These are phyloP conservation scores for Thraustochytrium striatum DNA, from an alignment of 352 stramenopile species.

Conservation along the genomic window DNA sequence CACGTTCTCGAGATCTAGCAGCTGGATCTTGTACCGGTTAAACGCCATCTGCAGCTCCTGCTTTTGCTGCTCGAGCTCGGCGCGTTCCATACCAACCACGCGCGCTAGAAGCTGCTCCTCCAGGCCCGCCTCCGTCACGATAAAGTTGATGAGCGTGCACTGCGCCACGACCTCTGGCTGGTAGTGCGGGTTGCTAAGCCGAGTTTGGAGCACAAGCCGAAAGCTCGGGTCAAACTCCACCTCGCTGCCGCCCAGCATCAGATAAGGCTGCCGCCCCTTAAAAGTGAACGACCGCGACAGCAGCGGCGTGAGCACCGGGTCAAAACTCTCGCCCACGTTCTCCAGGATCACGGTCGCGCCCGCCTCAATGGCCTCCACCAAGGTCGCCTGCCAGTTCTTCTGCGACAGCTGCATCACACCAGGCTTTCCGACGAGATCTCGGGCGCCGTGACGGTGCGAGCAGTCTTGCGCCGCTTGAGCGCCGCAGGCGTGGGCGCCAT, in stretches of 20 bases:
- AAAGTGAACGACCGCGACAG: slow-evolving; percentile 90
- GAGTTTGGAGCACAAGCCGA: slow-evolving; percentile 93
- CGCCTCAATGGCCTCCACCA: slow-evolving; percentile 77
- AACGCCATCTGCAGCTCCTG: slow-evolving; percentile 82
- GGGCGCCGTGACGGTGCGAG: too few species aligned
- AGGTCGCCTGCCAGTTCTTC: slow-evolving; percentile 89
- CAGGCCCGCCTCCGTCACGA: slow-evolving; percentile 87
- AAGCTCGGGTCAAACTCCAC: slow-evolving; percentile 92
- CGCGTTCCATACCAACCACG: slow-evolving; percentile 88
- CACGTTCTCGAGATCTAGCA: slow-evolving; percentile 90
- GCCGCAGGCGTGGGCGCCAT: too few species aligned
- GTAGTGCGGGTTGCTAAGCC: slow-evolving; percentile 93
- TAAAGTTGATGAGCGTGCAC: slow-evolving; percentile 94
- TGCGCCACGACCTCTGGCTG: slow-evolving; percentile 92
- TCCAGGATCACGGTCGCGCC: slow-evolving; percentile 92
- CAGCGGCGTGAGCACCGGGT: slow-evolving; percentile 90
- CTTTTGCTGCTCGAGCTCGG: slow-evolving; percentile 88
- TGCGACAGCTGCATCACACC: slow-evolving; percentile 81
- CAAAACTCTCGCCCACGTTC: slow-evolving; percentile 91
- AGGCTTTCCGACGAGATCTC: too few species aligned
- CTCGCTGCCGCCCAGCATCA: slow-evolving; percentile 89
- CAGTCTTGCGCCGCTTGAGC: too few species aligned
- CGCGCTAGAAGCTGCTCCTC: slow-evolving; percentile 93
- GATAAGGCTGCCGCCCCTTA: slow-evolving; percentile 85
- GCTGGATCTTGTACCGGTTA: slow-evolving; percentile 92